Evolutionary conservation across 805 yeast species (phyloP).

Genomic region (Saturnispora sekii): DNA sequence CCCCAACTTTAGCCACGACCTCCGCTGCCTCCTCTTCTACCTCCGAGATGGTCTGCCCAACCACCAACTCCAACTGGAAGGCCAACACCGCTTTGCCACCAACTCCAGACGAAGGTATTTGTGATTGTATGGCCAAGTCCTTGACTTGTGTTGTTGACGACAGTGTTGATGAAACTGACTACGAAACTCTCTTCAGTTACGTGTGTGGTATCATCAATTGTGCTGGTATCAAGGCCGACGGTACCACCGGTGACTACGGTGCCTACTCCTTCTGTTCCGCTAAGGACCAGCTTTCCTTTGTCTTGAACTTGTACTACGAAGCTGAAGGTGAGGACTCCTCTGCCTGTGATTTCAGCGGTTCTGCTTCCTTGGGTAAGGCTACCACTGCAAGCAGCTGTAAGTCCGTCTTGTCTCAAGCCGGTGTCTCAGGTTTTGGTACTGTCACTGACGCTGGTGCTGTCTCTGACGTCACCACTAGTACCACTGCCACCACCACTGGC

Average conservation of each 20-base stretch:
- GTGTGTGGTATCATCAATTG: conserved; percentile 52
- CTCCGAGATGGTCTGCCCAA: conserved; percentile 50
- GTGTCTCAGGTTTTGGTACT: conserved; percentile 57
- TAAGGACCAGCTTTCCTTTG: conserved; percentile 55
- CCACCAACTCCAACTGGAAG: conserved; percentile 46
- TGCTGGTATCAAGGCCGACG: conserved; percentile 51
- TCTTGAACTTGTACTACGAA: conserved; percentile 55
- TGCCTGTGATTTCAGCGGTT: conserved; percentile 64
- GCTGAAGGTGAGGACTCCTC: conserved; percentile 31
- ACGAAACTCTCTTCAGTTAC: conserved; percentile 45
- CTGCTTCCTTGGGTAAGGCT: conserved; percentile 44
- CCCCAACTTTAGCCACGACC: conserved; percentile 41
- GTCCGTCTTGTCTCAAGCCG: conserved; percentile 53
- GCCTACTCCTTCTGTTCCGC: conserved; percentile 61
- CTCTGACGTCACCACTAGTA: conserved; percentile 11
- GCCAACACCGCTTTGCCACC: conserved; percentile 70
- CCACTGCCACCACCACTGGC: conserved; percentile 5
- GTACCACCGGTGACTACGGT: conserved; percentile 60
- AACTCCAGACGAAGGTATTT: conserved; percentile 55
- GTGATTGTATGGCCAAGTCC: conserved; percentile 53
- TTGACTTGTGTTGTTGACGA: conserved; percentile 51
- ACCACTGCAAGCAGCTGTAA: conserved; percentile 46
- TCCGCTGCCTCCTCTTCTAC: conserved; percentile 34
- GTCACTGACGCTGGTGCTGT: conserved; percentile 23
- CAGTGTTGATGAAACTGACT: conserved; percentile 45